Percentiles rank a stretch among this genome's conserved stretches.
These are phyloP conservation scores for Ensete ventricosum DNA, from an alignment of 176 grass and related monocot genomes.

Conservation along the genomic window DNA sequence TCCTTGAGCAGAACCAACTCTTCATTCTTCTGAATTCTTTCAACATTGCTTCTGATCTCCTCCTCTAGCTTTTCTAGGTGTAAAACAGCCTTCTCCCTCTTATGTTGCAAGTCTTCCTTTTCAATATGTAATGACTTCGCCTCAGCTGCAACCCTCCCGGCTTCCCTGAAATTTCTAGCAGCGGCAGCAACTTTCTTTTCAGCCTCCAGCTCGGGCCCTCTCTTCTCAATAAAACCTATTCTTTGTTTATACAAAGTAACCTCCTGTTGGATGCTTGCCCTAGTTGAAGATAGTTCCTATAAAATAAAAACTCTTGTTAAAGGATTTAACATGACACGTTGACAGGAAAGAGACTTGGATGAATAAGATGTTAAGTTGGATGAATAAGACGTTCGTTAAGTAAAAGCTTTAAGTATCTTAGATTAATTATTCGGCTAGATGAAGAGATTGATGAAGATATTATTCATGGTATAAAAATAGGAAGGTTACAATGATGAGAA, in stretches of 20 bases:
- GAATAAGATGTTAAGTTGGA: not conserved
- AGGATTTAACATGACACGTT: not conserved
- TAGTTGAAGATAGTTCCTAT: conserved; percentile 73
- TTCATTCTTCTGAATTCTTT: conserved; percentile 70
- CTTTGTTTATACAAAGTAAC: conserved; percentile 66
- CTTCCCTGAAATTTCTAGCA: conserved; percentile 93
- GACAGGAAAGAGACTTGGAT: not conserved
- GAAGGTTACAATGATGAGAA: too few species aligned
- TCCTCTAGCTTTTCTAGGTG: conserved; percentile 65
- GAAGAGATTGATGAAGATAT: too few species aligned
- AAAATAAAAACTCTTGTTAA: conserved; percentile 29
- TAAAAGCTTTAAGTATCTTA: too few species aligned
- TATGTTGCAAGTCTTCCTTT: conserved; percentile 65
- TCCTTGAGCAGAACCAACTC: conserved; percentile 64
- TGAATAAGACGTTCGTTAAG: too few species aligned
- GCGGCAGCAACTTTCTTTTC: conserved; percentile 96
- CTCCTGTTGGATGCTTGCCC: conserved; percentile 65
- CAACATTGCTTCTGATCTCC: conserved; percentile 47
- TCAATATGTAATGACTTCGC: conserved; percentile 72
- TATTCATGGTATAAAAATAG: too few species aligned
- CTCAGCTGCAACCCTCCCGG: conserved; percentile 74
- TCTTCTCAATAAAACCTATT: conserved; percentile 79
- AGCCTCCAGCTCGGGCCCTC: conserved; percentile 73
- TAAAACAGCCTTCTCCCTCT: conserved; percentile 49
- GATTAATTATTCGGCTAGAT: too few species aligned